These are phyloP conservation scores for Fusarium heterosporum DNA, from an alignment of 2,329 filamentous ascomycete species.

Conservation along the genomic window DNA sequence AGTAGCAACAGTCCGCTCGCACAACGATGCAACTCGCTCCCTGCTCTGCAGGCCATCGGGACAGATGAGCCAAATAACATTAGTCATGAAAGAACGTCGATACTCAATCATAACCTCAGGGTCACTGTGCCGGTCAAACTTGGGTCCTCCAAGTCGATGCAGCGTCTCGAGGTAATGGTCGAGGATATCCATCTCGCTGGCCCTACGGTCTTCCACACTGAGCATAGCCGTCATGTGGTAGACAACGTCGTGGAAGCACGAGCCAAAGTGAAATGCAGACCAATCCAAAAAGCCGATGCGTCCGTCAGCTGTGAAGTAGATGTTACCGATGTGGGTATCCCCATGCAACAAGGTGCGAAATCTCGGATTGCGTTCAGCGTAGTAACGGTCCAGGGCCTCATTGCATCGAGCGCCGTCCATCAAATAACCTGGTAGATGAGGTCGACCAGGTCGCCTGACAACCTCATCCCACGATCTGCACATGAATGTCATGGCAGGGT, in stretches of 20 bases:
- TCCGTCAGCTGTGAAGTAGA: conserved; percentile 54
- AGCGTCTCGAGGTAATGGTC: conserved; percentile 39
- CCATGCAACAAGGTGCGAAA: conserved; percentile 58
- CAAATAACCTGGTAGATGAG: conserved; percentile 53
- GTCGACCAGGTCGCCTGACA: conserved; percentile 48
- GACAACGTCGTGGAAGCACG: conserved; percentile 57
- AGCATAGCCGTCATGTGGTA: conserved; percentile 56
- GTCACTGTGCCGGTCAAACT: conserved; percentile 34
- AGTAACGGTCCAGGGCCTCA: conserved; percentile 53
- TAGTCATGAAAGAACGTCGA: conserved; percentile 45
- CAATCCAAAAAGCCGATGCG: conserved; percentile 57
- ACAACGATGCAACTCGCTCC: conserved; percentile 51
- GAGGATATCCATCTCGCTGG: conserved; percentile 52
- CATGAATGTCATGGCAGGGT: conserved; percentile 53
- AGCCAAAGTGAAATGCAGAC: conserved; percentile 56
- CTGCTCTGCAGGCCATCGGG: conserved; percentile 48
- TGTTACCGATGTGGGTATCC: conserved; percentile 58
- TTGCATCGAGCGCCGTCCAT: conserved; percentile 52
- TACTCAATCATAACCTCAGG: conserved; percentile 45
- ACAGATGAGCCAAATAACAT: conserved; percentile 44
- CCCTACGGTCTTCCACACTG: conserved; percentile 54
- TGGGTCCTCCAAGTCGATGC: conserved; percentile 27
- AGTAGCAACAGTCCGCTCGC: conserved; percentile 51
- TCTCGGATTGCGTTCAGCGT: conserved; percentile 51
- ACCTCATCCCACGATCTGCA: conserved; percentile 46